A percentile compares a stretch with the other conserved stretches of the same genome.
Conservation (phyloP, 2,329 filamentous ascomycete species). For the Claviceps pazoutovae region DNA sequence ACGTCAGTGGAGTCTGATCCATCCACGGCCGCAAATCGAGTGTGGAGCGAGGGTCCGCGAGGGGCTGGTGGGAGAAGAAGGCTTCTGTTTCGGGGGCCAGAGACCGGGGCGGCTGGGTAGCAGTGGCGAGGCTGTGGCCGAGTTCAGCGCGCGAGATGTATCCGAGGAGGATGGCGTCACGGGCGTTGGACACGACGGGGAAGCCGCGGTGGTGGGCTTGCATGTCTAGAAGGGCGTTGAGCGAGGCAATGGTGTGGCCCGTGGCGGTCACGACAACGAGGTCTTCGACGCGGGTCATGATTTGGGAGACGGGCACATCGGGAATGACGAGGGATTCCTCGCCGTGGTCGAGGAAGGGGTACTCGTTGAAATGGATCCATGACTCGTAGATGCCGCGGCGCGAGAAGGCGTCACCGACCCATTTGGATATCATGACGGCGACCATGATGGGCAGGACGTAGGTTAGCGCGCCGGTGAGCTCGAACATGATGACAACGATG, state of each 20-base stretch:
- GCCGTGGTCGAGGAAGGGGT: constrained; percentile 86
- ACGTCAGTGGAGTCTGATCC: constrained; percentile 92
- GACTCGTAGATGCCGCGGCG: constrained; percentile 91
- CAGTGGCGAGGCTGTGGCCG: constrained; percentile 54
- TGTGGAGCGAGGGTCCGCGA: constrained; percentile 61
- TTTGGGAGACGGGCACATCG: constrained; percentile 70
- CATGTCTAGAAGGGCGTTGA: constrained; percentile 55
- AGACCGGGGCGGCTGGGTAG: constrained; percentile 39
- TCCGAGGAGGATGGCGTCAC: constrained; percentile 67
- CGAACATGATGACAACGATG: constrained; percentile 98
- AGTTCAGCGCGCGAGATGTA: constrained; percentile 92
- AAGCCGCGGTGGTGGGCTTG: constrained; percentile 83
- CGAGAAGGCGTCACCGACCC: constrained; percentile 92
- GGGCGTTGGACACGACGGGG: constrained; percentile 69
- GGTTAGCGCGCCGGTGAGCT: constrained; percentile 87
- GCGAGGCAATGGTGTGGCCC: constrained; percentile 69
- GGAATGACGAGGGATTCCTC: constrained; percentile 61
- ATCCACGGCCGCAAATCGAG: constrained; percentile 94
- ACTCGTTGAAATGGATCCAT: constrained; percentile 94
- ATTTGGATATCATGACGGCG: constrained; percentile 94
- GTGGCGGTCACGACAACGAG: constrained; percentile 76
- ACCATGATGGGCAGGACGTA: constrained; percentile 99
- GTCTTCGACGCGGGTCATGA: constrained; percentile 90
- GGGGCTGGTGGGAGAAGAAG: constrained; percentile 72
- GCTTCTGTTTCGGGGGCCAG: constrained; percentile 61